Percentiles rank a stretch among this genome's conserved stretches.
Evolutionary conservation across 805 yeast species (phyloP).

Genomic region (Yamadazyma laniorum): DNA sequence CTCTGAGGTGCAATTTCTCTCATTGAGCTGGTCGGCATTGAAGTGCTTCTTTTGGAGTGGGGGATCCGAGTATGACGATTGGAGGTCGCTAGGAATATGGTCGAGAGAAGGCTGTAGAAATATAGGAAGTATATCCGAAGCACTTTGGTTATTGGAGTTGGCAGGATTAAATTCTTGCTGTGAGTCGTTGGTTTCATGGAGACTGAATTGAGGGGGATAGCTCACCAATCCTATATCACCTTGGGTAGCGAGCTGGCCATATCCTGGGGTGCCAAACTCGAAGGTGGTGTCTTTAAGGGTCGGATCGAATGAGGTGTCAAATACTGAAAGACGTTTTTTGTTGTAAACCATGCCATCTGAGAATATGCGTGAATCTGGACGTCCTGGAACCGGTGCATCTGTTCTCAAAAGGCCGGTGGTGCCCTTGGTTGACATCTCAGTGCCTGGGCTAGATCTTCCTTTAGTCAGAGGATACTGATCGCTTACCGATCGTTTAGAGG

Average conservation of each 20-base stretch:
- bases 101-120: slow-evolving; percentile 5
- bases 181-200: slow-evolving; percentile 9
- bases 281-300: slow-evolving; percentile 10
- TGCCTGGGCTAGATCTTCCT: neutral
- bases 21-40: neutral
- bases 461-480: slow-evolving; percentile 1
- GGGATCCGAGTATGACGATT: slow-evolving; percentile 8
- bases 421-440: neutral
- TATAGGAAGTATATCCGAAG: slow-evolving; percentile 4
- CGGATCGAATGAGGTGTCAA: slow-evolving; percentile 18
- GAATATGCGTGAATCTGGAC: slow-evolving; percentile 5
- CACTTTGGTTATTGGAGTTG: neutral
- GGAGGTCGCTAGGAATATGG: slow-evolving; percentile 5
- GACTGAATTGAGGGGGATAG: slow-evolving; percentile 6
- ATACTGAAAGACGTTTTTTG: slow-evolving; percentile 13
- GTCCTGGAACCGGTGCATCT: neutral
- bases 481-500: slow-evolving; percentile 2
- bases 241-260: too few species aligned
- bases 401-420: neutral
- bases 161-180: slow-evolving; percentile 2
- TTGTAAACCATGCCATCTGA: slow-evolving; percentile 14
- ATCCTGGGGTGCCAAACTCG: slow-evolving; percentile 7
- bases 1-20: slow-evolving; percentile 5
- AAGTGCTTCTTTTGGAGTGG: slow-evolving; percentile 2
- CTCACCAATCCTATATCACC: too few species aligned